phyloP scores from a whole-genome alignment of 2,329 filamentous ascomycete genomes.

The Metarhizium album region DNA sequence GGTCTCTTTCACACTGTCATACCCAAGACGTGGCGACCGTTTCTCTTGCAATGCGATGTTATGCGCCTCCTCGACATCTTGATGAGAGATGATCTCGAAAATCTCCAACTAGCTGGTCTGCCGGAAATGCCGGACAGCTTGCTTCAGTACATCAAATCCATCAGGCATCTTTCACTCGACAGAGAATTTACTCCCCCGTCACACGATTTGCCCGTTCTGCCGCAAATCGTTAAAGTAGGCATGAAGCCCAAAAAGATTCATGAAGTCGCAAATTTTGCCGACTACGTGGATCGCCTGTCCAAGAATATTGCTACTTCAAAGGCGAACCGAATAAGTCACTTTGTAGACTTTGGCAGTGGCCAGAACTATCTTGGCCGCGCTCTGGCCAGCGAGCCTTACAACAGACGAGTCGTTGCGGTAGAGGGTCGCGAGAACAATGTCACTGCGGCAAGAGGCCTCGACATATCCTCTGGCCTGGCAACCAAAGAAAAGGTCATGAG shows the following conservation, averaged over 20 bases:
- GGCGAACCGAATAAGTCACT: slow-evolving; percentile 62
- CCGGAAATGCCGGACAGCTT: slow-evolving; percentile 43
- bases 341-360: slow-evolving; percentile 91
- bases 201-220: slow-evolving; percentile 42
- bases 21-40: slow-evolving; percentile 70
- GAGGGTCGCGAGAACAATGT: slow-evolving; percentile 85
- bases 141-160: slow-evolving; percentile 58
- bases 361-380: slow-evolving; percentile 92
- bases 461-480: slow-evolving; percentile 69
- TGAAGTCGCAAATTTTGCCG: slow-evolving; percentile 85
- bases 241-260: slow-evolving; percentile 97
- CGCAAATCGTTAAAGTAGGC: slow-evolving; percentile 65
- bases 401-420: slow-evolving; percentile 78
- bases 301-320: slow-evolving; percentile 39
- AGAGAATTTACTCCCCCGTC: slow-evolving; percentile 43
- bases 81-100: slow-evolving; percentile 61
- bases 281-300: slow-evolving; percentile 58
- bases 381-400: slow-evolving; percentile 75
- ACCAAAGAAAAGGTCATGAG: slow-evolving; percentile 62
- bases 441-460: slow-evolving; percentile 69
- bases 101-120: slow-evolving; percentile 15
- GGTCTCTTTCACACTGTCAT: slow-evolving; percentile 71
- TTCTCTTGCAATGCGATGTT: slow-evolving; percentile 60
- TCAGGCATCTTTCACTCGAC: slow-evolving; percentile 58
- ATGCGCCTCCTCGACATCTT: slow-evolving; percentile 72